A percentile compares a stretch with the other conserved stretches of the same genome.
Evolutionary conservation across 768 basidiomycete genomes (phyloP).

Genomic region (Rhodotorula babjevae): DNA sequence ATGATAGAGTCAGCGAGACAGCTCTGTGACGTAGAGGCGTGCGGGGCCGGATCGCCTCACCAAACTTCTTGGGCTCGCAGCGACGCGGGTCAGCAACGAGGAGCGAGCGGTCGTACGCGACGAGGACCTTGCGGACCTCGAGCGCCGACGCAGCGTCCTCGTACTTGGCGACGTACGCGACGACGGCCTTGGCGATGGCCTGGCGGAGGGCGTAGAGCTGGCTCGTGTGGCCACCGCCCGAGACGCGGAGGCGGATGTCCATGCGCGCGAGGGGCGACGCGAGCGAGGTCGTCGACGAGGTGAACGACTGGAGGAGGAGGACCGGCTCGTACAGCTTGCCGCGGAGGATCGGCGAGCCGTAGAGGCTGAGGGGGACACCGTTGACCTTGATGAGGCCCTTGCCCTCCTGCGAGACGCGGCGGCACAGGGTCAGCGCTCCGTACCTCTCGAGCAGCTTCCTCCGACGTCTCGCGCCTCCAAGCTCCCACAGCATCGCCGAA

Average conservation of each 20-base stretch:
- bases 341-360: slow-evolving; percentile 90
- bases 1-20: neutral
- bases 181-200: slow-evolving; percentile 94
- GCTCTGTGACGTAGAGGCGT: too few relatives aligned
- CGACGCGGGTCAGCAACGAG: neutral
- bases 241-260: slow-evolving; percentile 95
- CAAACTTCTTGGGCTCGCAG: neutral
- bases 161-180: slow-evolving; percentile 99
- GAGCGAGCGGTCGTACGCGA: neutral
- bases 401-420: slow-evolving; percentile 52
- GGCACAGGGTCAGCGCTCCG: too few relatives aligned
- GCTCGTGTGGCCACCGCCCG: slow-evolving; percentile 98
- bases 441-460: too few relatives aligned
- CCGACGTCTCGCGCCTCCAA: too few relatives aligned
- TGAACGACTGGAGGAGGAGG: slow-evolving; percentile 60
- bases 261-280: slow-evolving; percentile 78
- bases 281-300: slow-evolving; percentile 50
- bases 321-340: slow-evolving; percentile 91
- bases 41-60: too few relatives aligned
- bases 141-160: slow-evolving; percentile 93
- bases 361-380: slow-evolving; percentile 90
- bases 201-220: slow-evolving; percentile 99
- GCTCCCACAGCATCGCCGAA: too few relatives aligned
- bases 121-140: slow-evolving; percentile 85
- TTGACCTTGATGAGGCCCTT: slow-evolving; percentile 95